Base-by-base conservation (phyloP, 148 eudicot genomes). In the Chenopodium quinoa region DNA sequence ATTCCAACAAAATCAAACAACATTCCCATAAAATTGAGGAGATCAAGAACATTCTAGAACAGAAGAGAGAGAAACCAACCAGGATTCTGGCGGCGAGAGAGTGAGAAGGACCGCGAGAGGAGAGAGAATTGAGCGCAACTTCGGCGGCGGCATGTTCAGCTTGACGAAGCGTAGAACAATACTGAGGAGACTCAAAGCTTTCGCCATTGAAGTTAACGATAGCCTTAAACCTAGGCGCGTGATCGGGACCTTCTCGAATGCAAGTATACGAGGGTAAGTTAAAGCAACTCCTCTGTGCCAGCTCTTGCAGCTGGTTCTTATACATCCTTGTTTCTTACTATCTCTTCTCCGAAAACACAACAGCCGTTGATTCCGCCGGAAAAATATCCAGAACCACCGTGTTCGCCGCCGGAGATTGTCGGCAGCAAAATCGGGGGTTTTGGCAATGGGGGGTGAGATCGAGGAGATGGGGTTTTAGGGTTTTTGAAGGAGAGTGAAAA, bases 81-180 rank as follows among this genome's bases (percentile, higher is more conserved):
- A 93, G 92, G 83, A 93, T 91, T 40, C 96, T 87, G 12, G 96
- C 94, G 77, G 98, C 96, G 80, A 93, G 94, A 40, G 94, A 93
- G 74, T 87, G 92, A 4, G 95, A 86, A 29, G 92, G 94, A 34
- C 91, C 97, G 9, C 91, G 91, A 70, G 85, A 71, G 65, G 98
- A 92, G 89, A 93, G 92, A 62, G 96, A 88, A 76, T 80, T 75
- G 63, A 92, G 96, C 4, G 98, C 98, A 27, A 91, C 90, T 87
- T 93, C 98, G 16, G 98, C 96, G 62, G 98, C 98, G 44, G 96
- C 87, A 83, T 93, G 98, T 79, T 93, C 96, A 9, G 98, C 98
- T 75, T 90, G 98, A 29, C 98, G 96, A 71, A 93, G 93, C 13
- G 95, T 93, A 54, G 94, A 83, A 85, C 86, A 92, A 72, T 87